Base-by-base conservation (phyloP, 2,329 filamentous ascomycete genomes). In the Alternaria sp. region DNA sequence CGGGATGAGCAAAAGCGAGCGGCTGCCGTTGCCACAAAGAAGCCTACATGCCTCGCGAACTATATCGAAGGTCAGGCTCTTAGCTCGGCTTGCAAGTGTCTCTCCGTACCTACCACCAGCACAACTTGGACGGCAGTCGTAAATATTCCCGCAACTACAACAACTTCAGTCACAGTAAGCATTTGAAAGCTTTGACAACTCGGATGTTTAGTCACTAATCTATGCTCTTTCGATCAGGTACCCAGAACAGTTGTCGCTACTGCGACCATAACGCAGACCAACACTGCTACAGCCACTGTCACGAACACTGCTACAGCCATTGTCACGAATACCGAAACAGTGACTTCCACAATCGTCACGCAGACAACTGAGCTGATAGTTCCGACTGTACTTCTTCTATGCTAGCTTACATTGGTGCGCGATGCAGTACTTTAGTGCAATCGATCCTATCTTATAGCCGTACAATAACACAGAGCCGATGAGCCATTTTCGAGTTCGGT, bases 11-110 rank as follows among this genome's bases (percentile, higher is more conserved):
- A 48, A 14, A 48, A 48, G 18, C 7, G 44, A 1, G 28, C 28
- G 7, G 28, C 28, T 48, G 44, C 8, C 0, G 28, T 26, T 32
- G 7, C 8, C 0, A 12, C n/a, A 18, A 48, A 48, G 18, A 48
- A 48, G 44, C 44, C 28, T 9, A 22, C 44, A 22, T 48, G 44
- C 44, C n/a, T 48, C 1, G 4, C 12, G 4, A 48, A 34, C 1
- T 48, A 48, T 7, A 16, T 11, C 9, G 44, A 48, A 32, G 44
- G 44, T 7, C 28, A 48, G 18, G 18, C 18, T 2, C 44, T 48
- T 3, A 32, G n/a, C 14, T 48, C 44, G 3, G 44, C 44, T 20
- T 48, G 44, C 44, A 48, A 48, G 16, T 48, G 44, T 16, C 44
- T 48, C 1, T 20, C 44, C 7, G 28, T 48, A 5, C 28, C 44